Evolutionary conservation across 345 rosid species (phyloP).

Genomic region (Corchorus olitorius): DNA sequence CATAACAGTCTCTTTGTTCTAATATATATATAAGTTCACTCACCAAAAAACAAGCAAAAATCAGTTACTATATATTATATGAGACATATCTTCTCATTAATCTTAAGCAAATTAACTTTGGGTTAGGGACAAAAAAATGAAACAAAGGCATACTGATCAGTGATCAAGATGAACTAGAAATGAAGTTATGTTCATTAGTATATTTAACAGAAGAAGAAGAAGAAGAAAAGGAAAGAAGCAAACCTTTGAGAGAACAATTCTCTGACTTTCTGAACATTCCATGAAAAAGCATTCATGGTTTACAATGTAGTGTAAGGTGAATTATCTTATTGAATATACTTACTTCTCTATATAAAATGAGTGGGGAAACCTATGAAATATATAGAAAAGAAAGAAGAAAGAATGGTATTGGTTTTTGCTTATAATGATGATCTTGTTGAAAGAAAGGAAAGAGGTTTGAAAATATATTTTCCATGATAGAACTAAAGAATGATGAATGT

Average conservation of each 20-base stretch:
- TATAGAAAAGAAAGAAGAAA: background rate
- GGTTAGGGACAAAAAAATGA: background rate
- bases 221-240: background rate
- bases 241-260: background rate
- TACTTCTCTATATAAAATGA: background rate
- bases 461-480: background rate
- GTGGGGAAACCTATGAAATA: background rate
- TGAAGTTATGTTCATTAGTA: background rate
- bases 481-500: background rate
- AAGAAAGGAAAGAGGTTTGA: background rate
- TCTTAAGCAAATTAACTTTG: background rate
- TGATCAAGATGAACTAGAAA: background rate
- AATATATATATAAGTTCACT: background rate
- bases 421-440: background rate
- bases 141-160: background rate
- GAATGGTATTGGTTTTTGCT: background rate
- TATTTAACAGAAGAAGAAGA: background rate
- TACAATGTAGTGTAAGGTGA: background rate
- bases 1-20: background rate
- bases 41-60: background rate
- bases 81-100: background rate
- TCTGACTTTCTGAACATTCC: background rate
- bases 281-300: background rate
- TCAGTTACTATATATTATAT: background rate
- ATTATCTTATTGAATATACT: background rate